Percentiles rank a stretch among this genome's conserved stretches.
These are phyloP conservation scores for Phytophthora pistaciae DNA, from an alignment of 352 stramenopile species.

Conservation along the genomic window DNA sequence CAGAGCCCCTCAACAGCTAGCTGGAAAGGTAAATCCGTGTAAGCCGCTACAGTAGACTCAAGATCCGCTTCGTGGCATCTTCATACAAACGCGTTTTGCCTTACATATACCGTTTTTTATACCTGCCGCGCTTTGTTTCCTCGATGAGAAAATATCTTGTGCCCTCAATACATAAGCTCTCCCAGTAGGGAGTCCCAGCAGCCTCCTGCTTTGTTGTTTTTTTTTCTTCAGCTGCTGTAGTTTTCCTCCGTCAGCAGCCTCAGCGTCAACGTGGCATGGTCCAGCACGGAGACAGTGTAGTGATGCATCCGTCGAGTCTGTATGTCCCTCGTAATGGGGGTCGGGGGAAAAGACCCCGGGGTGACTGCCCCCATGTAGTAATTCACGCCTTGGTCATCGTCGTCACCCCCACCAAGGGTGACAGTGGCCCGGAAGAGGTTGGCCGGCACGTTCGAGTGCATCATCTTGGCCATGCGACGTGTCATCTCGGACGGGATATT, in stretches of 20 bases:
- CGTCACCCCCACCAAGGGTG: conserved; percentile 38
- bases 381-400: conserved; percentile 33
- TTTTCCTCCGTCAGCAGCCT: conserved; percentile 53
- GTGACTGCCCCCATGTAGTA: conserved; percentile 63
- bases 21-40: conserved; percentile 41
- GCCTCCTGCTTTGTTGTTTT: conserved; percentile 10
- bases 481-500: conserved; percentile 68
- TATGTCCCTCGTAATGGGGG: conserved; percentile 77
- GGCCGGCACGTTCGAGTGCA: conserved; percentile 77
- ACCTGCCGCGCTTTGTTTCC: conserved; percentile 12
- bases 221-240: conserved; percentile 38
- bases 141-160: conserved; percentile 23
- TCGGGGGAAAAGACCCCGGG: conserved; percentile 84
- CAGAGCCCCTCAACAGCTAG: background rate
- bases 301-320: conserved; percentile 77
- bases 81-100: conserved; percentile 16
- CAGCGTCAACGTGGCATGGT: conserved; percentile 78
- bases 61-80: background rate
- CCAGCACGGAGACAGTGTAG: conserved; percentile 81
- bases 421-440: conserved; percentile 84
- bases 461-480: conserved; percentile 80
- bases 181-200: conserved; percentile 14
- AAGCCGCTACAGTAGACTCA: background rate
- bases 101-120: conserved; percentile 34
- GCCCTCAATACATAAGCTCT: conserved; percentile 30